Percentiles rank a stretch among this genome's conserved stretches.
Conservation (phyloP, 345 rosid genomes). For the Carallia pectinifolia region DNA sequence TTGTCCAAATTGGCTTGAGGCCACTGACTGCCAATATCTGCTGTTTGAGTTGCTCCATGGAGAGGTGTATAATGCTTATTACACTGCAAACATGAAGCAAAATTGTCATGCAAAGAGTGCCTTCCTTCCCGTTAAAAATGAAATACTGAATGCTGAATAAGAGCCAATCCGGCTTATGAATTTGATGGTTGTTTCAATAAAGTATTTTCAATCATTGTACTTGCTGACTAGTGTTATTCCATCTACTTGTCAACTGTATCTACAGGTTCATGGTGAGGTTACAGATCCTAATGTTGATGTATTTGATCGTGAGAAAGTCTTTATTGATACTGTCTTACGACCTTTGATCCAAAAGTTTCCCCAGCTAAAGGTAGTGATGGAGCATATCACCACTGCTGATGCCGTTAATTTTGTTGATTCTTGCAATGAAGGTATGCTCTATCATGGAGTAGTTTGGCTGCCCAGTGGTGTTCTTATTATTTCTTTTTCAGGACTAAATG, state of each 20-base stretch:
- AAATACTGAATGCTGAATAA: too few species aligned
- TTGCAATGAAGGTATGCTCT: constrained; percentile 63
- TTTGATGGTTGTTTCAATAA: neutral
- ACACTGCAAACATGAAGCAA: too few species aligned
- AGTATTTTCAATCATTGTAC: neutral
- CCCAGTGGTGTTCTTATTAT: neutral
- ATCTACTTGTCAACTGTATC: constrained; percentile 7
- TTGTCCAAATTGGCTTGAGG: too few species aligned
- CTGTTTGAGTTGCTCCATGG: too few species aligned
- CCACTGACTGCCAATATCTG: too few species aligned
- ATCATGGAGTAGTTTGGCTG: neutral
- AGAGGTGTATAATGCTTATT: too few species aligned
- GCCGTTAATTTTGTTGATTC: constrained; percentile 84
- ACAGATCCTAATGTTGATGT: constrained; percentile 75
- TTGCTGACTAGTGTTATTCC: neutral
- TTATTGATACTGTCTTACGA: constrained; percentile 69
- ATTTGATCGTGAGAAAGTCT: constrained; percentile 89
- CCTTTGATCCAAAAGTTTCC: constrained; percentile 79
- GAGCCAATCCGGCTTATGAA: neutral
- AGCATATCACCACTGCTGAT: constrained; percentile 87
- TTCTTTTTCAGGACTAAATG: neutral
- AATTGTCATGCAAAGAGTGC: too few species aligned
- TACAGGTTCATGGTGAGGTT: constrained; percentile 97
- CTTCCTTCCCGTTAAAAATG: too few species aligned
- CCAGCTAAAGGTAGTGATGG: constrained; percentile 76